Conservation (phyloP, 2,329 filamentous ascomycete species). For the Colletotrichum viniferum region DNA sequence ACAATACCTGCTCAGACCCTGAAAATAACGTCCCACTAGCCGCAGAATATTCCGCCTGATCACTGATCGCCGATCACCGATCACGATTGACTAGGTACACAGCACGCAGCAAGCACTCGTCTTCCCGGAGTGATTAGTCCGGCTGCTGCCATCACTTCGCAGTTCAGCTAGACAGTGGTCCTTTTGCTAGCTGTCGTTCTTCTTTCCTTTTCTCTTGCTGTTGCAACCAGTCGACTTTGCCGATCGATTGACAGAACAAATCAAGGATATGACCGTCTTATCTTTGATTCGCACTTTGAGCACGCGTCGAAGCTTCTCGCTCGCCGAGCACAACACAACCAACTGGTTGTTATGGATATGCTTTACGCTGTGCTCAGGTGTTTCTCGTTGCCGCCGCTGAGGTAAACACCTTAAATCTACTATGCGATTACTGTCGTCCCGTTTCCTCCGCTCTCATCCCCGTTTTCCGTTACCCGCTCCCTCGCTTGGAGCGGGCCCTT, state of each 20-base stretch:
- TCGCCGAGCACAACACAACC: background rate
- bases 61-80: constrained; percentile 3
- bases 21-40: constrained; percentile 1
- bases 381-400: background rate
- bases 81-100: constrained; percentile 12
- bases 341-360: background rate
- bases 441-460: background rate
- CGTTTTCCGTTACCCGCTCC: background rate
- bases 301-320: background rate
- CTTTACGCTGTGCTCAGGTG: background rate
- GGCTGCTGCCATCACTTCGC: background rate
- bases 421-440: background rate
- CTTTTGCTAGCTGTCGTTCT: background rate
- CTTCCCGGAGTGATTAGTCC: constrained; percentile 11
- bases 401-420: background rate
- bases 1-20: constrained; percentile 1
- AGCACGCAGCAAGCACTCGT: background rate
- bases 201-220: background rate
- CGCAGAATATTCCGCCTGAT: constrained; percentile 3
- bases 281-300: background rate
- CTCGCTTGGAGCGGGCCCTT: background rate
- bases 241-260: background rate
- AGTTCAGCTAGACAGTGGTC: background rate
- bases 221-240: background rate
- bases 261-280: background rate